Evolutionary conservation across 2,329 filamentous ascomycete species (phyloP), one percentile per base, ranked within the genome.

Genomic region (Pseudocercospora crystallina): DNA sequence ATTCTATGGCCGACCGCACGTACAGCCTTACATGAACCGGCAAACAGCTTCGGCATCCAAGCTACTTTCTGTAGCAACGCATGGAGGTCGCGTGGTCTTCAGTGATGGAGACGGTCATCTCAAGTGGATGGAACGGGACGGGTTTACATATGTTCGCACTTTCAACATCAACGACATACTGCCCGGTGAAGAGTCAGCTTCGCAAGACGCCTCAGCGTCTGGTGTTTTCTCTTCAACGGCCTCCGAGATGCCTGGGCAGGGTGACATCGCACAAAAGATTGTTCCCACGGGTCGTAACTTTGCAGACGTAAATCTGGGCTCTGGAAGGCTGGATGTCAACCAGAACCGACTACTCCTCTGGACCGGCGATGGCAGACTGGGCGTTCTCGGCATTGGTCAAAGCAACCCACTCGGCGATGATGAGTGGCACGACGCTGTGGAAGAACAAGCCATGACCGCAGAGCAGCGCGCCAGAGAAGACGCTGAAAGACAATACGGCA

Each of bases 71-170:
- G 87, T 94, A 0, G 82, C 84, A 4, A 84, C 85, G 12, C 92
- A 97, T 59, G 92, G 92, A 4, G 87, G 86, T 7, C 80, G 87
- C 4, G 80, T 96, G 30, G 89, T 90, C 13, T 88, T 88, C 58
- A 89, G 89, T 2, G 92, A 97, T 63, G 87, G 87, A 1, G 83
- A 89, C 17, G 92, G 92, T 0, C 83, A 86, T 43, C 70, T 97
- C 56, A 92, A 90, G 67, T 97, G 92, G 91, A 83, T 95, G 38
- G 92, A 97, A 70, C 79, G 91, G 32, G 90, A 96, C 64, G 90
- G 88, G 0, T 73, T 71, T 33, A 75, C 75, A 8, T 71, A 77
- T 20, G 75, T 84, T 5, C 73, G 81, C 11, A 72, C 73, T 0
- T 79, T 79, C 67, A 83, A 83, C 57, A 77, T 85, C 64, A 84